A percentile compares a stretch with the other conserved stretches of the same genome.
These are phyloP conservation scores for Santalum album DNA, from an alignment of 164 flowering plant genomes.

Conservation along the genomic window DNA sequence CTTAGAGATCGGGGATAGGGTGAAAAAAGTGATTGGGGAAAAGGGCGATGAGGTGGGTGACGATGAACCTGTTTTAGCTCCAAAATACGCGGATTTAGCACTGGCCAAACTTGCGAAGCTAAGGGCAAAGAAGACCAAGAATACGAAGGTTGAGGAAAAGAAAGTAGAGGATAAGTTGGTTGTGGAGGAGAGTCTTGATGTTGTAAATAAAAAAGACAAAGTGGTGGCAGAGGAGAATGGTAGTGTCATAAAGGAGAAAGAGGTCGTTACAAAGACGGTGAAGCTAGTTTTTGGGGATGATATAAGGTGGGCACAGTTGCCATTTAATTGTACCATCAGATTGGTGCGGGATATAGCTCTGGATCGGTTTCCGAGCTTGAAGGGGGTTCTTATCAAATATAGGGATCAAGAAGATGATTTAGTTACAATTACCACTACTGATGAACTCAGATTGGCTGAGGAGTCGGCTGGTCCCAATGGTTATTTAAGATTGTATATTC, in stretches of 20 bases:
- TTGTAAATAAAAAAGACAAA: conserved; percentile 18
- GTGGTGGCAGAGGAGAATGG: conserved; percentile 11
- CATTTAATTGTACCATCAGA: conserved; percentile 24
- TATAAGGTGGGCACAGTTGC: conserved; percentile 44
- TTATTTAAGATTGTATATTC: conserved; percentile 29
- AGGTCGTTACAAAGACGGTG: conserved; percentile 26
- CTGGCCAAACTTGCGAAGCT: background rate
- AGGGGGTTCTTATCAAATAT: conserved; percentile 40
- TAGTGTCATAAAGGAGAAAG: conserved; percentile 15
- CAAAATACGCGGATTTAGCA: background rate
- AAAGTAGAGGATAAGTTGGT: conserved; percentile 5
- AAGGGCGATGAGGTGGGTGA: conserved; percentile 18
- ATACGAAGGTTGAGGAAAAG: background rate
- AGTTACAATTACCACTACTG: conserved; percentile 40
- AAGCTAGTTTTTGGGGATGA: conserved; percentile 42
- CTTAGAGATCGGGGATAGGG: conserved; percentile 26
- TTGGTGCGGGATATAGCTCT: conserved; percentile 30
- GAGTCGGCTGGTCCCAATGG: conserved; percentile 14
- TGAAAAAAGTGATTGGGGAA: conserved; percentile 33
- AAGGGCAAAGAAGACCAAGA: conserved; percentile 10
- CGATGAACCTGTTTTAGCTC: background rate
- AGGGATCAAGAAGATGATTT: conserved; percentile 44
- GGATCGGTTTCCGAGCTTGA: conserved; percentile 36
- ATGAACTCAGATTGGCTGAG: conserved; percentile 37
- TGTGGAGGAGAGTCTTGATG: conserved; percentile 1